Evolutionary conservation across 1,139 yeast species (phyloP), one percentile per base, ranked within the genome.

Genomic region (Pichia norvegensis): DNA sequence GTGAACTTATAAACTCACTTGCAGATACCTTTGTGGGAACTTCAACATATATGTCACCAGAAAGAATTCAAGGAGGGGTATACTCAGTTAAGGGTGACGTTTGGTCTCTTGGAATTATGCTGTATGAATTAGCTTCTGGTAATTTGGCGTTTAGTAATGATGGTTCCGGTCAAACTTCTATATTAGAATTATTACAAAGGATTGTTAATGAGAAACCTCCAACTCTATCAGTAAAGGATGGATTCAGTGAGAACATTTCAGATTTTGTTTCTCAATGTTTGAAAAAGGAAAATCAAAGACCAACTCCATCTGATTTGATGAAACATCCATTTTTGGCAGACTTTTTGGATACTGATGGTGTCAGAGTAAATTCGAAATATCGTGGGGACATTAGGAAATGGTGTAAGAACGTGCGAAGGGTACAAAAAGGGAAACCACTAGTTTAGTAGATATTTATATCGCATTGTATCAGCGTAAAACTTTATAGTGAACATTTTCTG

Each of bases 1-100:
- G 96, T 52, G 95, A 88, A 61, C 72, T 92, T 49, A 85, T 87
- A 48, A 88, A 90, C 62, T 88, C 97, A 0, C 76, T 92, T 50
- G 97, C 97, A 0, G 96, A 92, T 56, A 92, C 97, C 0, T 92
- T 92, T 70, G 97, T 92, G 11, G 98, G 98, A 1, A 92, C 98
- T 1, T 87, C 96, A 1, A 87, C 95, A 1, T 92, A 92, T 61
- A 92, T 92, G 98, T 87, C 97, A 1, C 98, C 98, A 0, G 98
- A 92, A 60, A 75, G 98, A 53, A 92, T 92, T 47, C 96, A 87
- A 65, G 98, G 98, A 13, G 86, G 87, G 42, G 82, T 82, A 16
- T 92, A 92, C 64, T 85, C 95, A 8, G 85, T 90, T 22, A 88
- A 90, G 57, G 90, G 95, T 31, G 98, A 92, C 62, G 92, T 92